Evolutionary conservation across 768 basidiomycete species (phyloP).

Genomic region (Tricholomella constricta): DNA sequence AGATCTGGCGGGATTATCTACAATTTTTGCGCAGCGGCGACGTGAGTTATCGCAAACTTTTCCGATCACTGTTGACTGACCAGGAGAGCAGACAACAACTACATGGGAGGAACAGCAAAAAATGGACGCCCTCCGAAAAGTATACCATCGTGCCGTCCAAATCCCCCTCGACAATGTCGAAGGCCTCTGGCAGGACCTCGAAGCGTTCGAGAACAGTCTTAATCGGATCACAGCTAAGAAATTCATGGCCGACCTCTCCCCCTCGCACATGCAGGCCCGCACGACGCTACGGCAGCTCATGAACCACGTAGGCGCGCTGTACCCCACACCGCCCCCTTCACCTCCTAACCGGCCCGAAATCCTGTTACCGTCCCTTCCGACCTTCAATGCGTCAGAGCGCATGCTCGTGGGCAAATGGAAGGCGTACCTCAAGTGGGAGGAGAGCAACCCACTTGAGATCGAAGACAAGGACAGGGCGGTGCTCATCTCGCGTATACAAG

Average conservation of each 20-base stretch:
- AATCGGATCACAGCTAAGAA: constrained; percentile 97
- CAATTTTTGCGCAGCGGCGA: constrained; percentile 81
- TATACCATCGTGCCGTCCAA: constrained; percentile 92
- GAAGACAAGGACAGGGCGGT: constrained; percentile 77
- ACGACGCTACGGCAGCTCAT: constrained; percentile 82
- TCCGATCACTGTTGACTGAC: constrained; percentile 18
- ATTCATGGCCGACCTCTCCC: constrained; percentile 90
- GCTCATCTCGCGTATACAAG: constrained; percentile 70
- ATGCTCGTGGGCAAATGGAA: constrained; percentile 87
- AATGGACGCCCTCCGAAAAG: constrained; percentile 89
- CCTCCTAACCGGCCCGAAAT: constrained; percentile 48
- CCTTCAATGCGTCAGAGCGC: constrained; percentile 72
- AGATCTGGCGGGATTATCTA: constrained; percentile 95
- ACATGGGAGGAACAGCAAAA: constrained; percentile 97
- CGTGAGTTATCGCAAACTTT: constrained; percentile 44
- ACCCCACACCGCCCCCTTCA: constrained; percentile 33
- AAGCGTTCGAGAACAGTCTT: constrained; percentile 85
- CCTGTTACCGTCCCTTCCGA: constrained; percentile 70
- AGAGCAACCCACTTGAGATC: constrained; percentile 89
- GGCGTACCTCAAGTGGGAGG: constrained; percentile 92
- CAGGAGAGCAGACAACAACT: constrained; percentile 52
- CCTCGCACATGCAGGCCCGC: constrained; percentile 94
- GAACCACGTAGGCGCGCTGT: constrained; percentile 66
- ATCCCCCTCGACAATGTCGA: constrained; percentile 95
- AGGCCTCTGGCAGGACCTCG: constrained; percentile 89